phyloP scores from a whole-genome alignment of 345 rosid genomes.

The Rhizophora mangle region DNA sequence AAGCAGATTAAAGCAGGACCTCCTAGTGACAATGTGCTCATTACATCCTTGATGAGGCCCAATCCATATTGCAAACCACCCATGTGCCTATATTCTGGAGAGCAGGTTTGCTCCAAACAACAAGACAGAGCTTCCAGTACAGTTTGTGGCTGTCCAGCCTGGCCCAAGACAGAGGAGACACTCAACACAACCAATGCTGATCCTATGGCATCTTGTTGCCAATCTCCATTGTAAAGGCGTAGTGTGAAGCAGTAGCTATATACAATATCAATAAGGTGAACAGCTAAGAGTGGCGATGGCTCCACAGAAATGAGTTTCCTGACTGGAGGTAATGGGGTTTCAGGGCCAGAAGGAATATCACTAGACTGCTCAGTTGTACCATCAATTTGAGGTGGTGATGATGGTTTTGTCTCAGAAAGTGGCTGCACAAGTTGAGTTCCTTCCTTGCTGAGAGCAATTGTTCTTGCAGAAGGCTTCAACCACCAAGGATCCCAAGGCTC shows the following conservation, averaged over 20 bases:
- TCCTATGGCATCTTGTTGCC: constrained; percentile 69
- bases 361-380: constrained; percentile 23
- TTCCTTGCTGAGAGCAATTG: constrained; percentile 49
- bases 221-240: constrained; percentile 85
- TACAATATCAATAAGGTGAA: constrained; percentile 71
- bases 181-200: constrained; percentile 52
- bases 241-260: constrained; percentile 77
- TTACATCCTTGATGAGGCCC: constrained; percentile 59
- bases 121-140: constrained; percentile 55
- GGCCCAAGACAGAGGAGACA: constrained; percentile 68
- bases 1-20: constrained; percentile 51
- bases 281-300: constrained; percentile 67
- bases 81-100: constrained; percentile 58
- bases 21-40: constrained; percentile 52
- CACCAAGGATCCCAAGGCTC: constrained; percentile 99
- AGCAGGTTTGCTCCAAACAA: constrained; percentile 81
- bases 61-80: constrained; percentile 71
- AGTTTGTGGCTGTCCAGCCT: constrained; percentile 57
- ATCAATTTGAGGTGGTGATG: constrained; percentile 21
- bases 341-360: constrained; percentile 73
- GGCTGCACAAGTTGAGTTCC: constrained; percentile 68
- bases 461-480: constrained; percentile 63
- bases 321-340: constrained; percentile 48
- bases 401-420: constrained; percentile 25
- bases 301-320: constrained; percentile 54